These are phyloP conservation scores for Leccinellum luteum DNA, from an alignment of 768 basidiomycete genomes.

Conservation along the genomic window DNA sequence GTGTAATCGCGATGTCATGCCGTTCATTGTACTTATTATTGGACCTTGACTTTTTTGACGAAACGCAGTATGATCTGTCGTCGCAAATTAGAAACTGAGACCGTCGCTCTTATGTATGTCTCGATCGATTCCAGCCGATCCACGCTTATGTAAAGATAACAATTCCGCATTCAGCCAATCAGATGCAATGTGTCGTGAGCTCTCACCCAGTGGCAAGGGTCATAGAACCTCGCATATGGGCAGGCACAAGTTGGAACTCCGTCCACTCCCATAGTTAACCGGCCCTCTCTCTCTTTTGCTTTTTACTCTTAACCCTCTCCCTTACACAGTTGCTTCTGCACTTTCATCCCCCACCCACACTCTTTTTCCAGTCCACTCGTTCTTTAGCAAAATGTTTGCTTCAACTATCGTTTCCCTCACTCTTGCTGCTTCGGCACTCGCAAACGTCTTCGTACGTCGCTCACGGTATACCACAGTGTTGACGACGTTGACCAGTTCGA, in stretches of 20 bases:
- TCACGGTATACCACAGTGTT: background rate
- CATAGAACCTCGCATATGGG: background rate
- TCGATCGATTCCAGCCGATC: background rate
- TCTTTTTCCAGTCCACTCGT: slow-evolving; percentile 23
- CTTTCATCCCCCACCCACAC: slow-evolving; percentile 19
- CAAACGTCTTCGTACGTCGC: slow-evolving; percentile 53
- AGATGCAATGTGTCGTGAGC: background rate
- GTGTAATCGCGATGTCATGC: slow-evolving; percentile 8
- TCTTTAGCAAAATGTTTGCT: slow-evolving; percentile 45
- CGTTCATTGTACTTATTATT: background rate
- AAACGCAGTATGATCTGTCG: background rate
- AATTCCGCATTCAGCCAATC: background rate
- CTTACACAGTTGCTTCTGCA: slow-evolving; percentile 4
- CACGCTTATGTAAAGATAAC: background rate
- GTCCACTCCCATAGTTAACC: slow-evolving; percentile 4
- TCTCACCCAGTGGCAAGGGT: too few relatives aligned
- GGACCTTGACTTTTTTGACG: slow-evolving; percentile 6
- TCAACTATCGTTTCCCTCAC: slow-evolving; percentile 48
- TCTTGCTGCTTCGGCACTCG: slow-evolving; percentile 52
- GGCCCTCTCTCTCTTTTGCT: background rate
- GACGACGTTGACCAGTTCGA: slow-evolving; percentile 1
- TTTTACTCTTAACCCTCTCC: background rate
- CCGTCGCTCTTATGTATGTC: background rate
- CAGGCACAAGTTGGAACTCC: slow-evolving; percentile 32
- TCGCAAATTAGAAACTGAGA: background rate